These are phyloP conservation scores for Candolleomyces aberdarensis DNA, from an alignment of 768 basidiomycete species.

Conservation along the genomic window DNA sequence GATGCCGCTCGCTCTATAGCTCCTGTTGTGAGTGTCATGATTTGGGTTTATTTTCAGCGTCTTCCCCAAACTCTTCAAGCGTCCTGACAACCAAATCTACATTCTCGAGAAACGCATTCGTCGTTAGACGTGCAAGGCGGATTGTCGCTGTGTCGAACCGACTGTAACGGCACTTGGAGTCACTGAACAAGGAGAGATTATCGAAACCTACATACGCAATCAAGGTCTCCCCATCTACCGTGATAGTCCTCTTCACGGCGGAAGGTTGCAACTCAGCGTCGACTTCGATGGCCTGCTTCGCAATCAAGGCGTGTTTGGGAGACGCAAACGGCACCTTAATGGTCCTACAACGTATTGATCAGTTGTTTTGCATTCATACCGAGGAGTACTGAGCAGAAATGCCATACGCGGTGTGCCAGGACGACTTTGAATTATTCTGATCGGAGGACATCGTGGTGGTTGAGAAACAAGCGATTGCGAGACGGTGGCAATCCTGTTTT, in stretches of 20 bases:
- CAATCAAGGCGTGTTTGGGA: constrained; percentile 72
- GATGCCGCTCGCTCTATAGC: too few species aligned
- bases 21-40: constrained; percentile 8
- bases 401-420: neutral
- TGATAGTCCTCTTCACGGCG: constrained; percentile 71
- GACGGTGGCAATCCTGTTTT: neutral
- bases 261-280: constrained; percentile 82
- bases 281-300: constrained; percentile 81
- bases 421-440: neutral
- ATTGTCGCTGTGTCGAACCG: constrained; percentile 73
- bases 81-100: constrained; percentile 83
- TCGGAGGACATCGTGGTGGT: constrained; percentile 1
- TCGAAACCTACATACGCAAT: constrained; percentile 58
- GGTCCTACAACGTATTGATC: constrained; percentile 33
- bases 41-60: constrained; percentile 39
- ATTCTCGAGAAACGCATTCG: constrained; percentile 89
- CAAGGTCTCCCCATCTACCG: constrained; percentile 63
- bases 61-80: constrained; percentile 74
- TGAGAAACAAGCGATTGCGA: neutral
- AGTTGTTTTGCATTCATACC: neutral
- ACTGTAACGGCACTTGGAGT: neutral
- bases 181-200: neutral
- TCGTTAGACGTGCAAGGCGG: constrained; percentile 77
- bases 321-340: constrained; percentile 78
- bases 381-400: neutral